Conservation (phyloP, 1,284 basidiomycete genomes). For the Moesziomyces sp. region DNA sequence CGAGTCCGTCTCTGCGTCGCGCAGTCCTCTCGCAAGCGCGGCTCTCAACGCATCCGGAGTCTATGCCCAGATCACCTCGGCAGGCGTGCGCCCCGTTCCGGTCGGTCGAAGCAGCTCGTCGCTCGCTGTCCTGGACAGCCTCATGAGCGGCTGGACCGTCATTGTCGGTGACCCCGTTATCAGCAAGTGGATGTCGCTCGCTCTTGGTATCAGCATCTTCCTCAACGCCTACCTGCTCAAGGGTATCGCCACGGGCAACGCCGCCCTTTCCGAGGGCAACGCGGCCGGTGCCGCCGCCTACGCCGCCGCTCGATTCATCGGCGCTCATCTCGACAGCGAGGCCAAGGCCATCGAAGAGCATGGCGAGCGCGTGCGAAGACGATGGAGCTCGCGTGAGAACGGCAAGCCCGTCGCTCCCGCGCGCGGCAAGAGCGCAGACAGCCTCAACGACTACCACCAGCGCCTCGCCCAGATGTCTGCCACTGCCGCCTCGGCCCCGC, state of each 20-base stretch:
- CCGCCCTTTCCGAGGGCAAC: slow-evolving; percentile 63
- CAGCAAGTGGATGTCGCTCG: slow-evolving; percentile 93
- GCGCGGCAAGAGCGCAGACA: slow-evolving; percentile 38
- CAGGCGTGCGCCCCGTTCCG: slow-evolving; percentile 20
- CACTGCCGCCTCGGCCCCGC: slow-evolving; percentile 22
- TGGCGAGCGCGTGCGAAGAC: slow-evolving; percentile 22
- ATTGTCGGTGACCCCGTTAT: slow-evolving; percentile 94
- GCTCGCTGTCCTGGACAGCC: slow-evolving; percentile 76
- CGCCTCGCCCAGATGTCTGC: slow-evolving; percentile 55
- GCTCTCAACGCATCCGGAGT: slow-evolving; percentile 59
- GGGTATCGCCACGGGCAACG: slow-evolving; percentile 71
- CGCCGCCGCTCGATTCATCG: slow-evolving; percentile 65
- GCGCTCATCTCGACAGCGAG: slow-evolving; percentile 61
- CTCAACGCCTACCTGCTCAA: slow-evolving; percentile 95
- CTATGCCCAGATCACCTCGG: slow-evolving; percentile 25
- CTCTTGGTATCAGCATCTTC: slow-evolving; percentile 85
- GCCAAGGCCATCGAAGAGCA: slow-evolving; percentile 41
- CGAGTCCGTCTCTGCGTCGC: slow-evolving; percentile 27
- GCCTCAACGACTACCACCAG: slow-evolving; percentile 68
- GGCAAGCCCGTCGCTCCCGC: slow-evolving; percentile 5
- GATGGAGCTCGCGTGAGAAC: slow-evolving; percentile 37
- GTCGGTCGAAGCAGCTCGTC: slow-evolving; percentile 40
- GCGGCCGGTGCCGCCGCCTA: slow-evolving; percentile 66
- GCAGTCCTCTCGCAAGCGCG: slow-evolving; percentile 49
- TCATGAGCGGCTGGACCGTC: slow-evolving; percentile 93